These are phyloP conservation scores for Carallia pectinifolia DNA, from an alignment of 345 rosid species.

Conservation along the genomic window DNA sequence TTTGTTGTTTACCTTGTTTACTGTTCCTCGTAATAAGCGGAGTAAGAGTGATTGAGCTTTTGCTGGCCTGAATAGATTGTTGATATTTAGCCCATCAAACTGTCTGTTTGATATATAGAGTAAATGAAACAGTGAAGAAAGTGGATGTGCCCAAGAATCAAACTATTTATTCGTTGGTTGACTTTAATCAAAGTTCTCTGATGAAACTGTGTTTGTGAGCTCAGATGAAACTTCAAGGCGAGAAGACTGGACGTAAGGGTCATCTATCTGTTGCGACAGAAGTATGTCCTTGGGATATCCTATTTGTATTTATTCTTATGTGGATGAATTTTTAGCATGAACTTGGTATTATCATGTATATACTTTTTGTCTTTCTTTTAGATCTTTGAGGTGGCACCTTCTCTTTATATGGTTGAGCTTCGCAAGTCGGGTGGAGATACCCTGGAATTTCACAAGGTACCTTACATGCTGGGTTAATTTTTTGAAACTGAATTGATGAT, in stretches of 20 bases:
- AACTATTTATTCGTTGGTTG: not conserved
- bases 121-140: not conserved
- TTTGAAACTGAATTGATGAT: not conserved
- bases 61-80: not conserved
- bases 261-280: conserved; percentile 91
- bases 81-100: not conserved
- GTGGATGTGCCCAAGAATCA: not conserved
- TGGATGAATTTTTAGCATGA: not conserved
- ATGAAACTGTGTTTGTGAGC: conserved; percentile 8
- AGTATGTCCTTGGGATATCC: conserved; percentile 36
- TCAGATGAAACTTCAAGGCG: conserved; percentile 91
- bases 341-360: not conserved
- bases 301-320: not conserved
- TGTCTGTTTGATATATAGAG: not conserved
- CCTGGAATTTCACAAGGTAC: conserved; percentile 95
- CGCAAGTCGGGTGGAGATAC: conserved; percentile 97
- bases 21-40: no score
- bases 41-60: not conserved
- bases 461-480: not conserved
- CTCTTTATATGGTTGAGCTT: conserved; percentile 92
- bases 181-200: conserved; percentile 7
- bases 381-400: conserved; percentile 98
- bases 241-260: conserved; percentile 96
- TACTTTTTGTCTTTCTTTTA: conserved; percentile 15
- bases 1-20: not conserved